Base-by-base conservation (phyloP, 495 filamentous ascomycete species). In the Tetracladium marchalianum region DNA sequence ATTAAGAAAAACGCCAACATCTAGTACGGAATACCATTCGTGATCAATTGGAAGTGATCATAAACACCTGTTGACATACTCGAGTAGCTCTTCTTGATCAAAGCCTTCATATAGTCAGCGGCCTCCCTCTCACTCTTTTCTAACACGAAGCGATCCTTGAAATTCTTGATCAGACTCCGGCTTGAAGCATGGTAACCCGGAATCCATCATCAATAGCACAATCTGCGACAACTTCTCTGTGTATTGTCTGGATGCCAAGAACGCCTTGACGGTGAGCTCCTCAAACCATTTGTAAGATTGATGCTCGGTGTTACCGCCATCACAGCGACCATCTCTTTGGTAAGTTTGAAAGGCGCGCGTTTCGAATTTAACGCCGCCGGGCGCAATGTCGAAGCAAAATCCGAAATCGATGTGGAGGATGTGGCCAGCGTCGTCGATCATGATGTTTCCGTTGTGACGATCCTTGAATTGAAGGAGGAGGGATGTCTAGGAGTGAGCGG, bases 401-500 rank as follows among this genome's bases (percentile, higher is more conserved):
- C 93, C 93, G 57, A 99, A 99, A 66, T 99, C 92, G 61, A 99
- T 95, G 65, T 99, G 93, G 15, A 99, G 80, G 60, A 99, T 95
- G 65, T 97, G 92, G 5, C 93, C 93, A 1, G 82, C 85, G 56
- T 95, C 90, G 58, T 97, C 88, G 35, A 99, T 76, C 93, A 99
- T 97, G 68, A 99, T 97, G 66, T 99, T 99, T 35, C 93, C 93
- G 61, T 99, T 99, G 65, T 99, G 93, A 5, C 93, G 80, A 63
- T 99, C 93, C 64, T 99, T 99, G 79, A 99, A 95, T 58, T 99
- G 94, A 22, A 99, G 70, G 7, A 99, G 72, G 64, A 93, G 97
- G 0, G 87, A 92, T 43, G 97, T 96, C 47, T 97, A 81, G n/a
- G 87, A 95, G 64, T 99, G 97, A n/a, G 90, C 92, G 2, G 93